A percentile compares a stretch with the other conserved stretches of the same genome.
Evolutionary conservation across 2,329 filamentous ascomycete genomes (phyloP).

Genomic region (Ascochyta fabae): DNA sequence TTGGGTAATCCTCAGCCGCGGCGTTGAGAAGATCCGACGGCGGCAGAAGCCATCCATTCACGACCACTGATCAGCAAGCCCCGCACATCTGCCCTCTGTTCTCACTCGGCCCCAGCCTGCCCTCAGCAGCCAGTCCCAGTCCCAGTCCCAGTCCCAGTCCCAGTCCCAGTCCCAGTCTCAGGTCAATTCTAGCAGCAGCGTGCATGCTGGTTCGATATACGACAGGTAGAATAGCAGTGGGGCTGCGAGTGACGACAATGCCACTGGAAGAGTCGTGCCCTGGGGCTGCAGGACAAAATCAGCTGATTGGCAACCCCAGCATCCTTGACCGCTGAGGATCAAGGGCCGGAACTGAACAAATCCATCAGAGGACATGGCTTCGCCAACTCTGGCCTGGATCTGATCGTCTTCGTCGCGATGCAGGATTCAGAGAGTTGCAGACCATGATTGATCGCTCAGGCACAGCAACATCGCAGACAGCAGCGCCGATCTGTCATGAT

Average conservation of each 20-base stretch:
- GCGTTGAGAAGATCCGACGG: slow-evolving; percentile 1
- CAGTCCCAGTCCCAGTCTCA: too few relatives aligned
- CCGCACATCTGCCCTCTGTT: slow-evolving; percentile 7
- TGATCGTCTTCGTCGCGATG: neutral
- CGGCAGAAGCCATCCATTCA: slow-evolving; percentile 8
- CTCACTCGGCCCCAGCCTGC: neutral
- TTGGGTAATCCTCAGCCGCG: slow-evolving; percentile 3
- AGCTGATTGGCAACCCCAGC: slow-evolving; percentile 19
- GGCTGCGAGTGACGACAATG: slow-evolving; percentile 21
- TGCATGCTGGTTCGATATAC: slow-evolving; percentile 9
- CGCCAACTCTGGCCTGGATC: neutral
- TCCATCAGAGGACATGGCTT: neutral
- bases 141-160: neutral
- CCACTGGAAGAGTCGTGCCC: neutral
- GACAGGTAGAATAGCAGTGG: slow-evolving; percentile 9
- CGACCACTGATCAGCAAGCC: slow-evolving; percentile 3
- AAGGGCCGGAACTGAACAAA: slow-evolving; percentile 5
- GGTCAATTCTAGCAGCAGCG: neutral
- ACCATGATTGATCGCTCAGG: neutral
- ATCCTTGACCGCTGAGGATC: slow-evolving; percentile 20
- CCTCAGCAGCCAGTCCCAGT: slow-evolving; percentile 3
- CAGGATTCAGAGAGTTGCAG: neutral
- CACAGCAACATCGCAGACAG: neutral
- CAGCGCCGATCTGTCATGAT: slow-evolving; percentile 1
- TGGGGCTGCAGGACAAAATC: neutral